Percentiles rank a stretch among this genome's conserved stretches.
Evolutionary conservation across 495 filamentous ascomycete species (phyloP).

Genomic region (Xylaria flabelliformis): DNA sequence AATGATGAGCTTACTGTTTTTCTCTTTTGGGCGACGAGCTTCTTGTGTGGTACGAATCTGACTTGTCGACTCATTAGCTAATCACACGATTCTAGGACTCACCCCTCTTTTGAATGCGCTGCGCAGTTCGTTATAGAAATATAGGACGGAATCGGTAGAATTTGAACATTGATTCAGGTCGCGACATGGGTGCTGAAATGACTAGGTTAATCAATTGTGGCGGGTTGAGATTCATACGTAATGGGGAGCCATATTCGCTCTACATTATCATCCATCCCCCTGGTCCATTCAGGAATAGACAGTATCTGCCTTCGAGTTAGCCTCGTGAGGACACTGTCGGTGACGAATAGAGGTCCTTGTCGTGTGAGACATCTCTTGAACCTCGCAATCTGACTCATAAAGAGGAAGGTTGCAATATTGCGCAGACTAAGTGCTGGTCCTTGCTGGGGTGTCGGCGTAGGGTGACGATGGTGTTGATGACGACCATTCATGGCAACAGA

Average conservation of each 20-base stretch:
- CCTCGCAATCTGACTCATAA: not conserved
- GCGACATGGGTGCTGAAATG: not conserved
- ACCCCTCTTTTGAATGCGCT: not conserved
- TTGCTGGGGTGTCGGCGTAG: not conserved
- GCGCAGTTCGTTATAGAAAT: not conserved
- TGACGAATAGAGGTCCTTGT: not conserved
- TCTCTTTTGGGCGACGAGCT: slow-evolving; percentile 1
- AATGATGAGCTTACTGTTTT: slow-evolving; percentile 22
- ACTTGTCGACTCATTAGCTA: not conserved
- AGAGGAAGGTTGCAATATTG: slow-evolving; percentile 11
- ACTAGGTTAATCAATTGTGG: slow-evolving; percentile 19
- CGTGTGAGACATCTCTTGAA: slow-evolving; percentile 24
- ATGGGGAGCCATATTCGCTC: slow-evolving; percentile 2
- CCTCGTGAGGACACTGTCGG: not conserved
- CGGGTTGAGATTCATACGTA: slow-evolving; percentile 1
- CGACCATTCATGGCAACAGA: not conserved
- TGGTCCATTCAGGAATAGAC: not conserved
- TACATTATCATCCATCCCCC: not conserved
- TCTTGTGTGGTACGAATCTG: not conserved
- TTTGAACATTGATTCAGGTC: not conserved
- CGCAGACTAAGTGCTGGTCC: slow-evolving; percentile 10
- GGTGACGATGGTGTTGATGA: slow-evolving; percentile 11
- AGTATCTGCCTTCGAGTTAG: slow-evolving; percentile 4
- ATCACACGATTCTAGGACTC: slow-evolving; percentile 9
- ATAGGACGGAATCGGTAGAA: not conserved